phyloP scores from a whole-genome alignment of 345 rosid genomes.

The Arabidopsis suecica region DNA sequence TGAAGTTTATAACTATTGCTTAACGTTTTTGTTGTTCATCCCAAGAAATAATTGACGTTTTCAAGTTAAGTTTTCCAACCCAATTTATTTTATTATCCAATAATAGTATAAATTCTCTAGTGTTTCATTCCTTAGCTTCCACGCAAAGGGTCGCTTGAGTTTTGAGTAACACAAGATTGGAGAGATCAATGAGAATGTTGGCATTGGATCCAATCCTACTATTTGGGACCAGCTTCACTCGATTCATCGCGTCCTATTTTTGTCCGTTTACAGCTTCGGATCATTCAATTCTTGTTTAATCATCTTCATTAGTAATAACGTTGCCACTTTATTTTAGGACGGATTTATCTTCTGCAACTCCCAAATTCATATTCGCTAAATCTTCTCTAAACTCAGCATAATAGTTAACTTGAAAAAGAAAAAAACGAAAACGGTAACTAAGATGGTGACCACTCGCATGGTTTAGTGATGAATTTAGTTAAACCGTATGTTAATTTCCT shows the following conservation, averaged over 20 bases:
- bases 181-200: constrained; percentile 45
- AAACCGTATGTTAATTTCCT: neutral
- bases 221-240: constrained; percentile 57
- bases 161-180: constrained; percentile 49
- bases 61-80: neutral
- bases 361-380: too few relatives aligned
- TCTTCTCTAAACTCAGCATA: too few relatives aligned
- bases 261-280: neutral
- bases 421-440: too few relatives aligned
- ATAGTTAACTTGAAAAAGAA: too few relatives aligned
- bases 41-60: neutral
- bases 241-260: constrained; percentile 10
- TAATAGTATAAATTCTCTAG: neutral
- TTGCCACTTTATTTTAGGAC: too few relatives aligned
- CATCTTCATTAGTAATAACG: neutral
- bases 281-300: neutral
- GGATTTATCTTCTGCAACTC: too few relatives aligned
- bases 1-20: neutral
- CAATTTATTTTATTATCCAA: neutral
- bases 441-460: too few relatives aligned
- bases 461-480: too few relatives aligned
- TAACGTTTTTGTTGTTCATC: neutral
- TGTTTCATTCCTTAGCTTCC: constrained; percentile 53
- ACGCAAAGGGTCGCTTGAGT: constrained; percentile 55
- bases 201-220: constrained; percentile 50